Conservation (phyloP, 2,329 filamentous ascomycete species). For the Mycosphaerella arachidis region DNA sequence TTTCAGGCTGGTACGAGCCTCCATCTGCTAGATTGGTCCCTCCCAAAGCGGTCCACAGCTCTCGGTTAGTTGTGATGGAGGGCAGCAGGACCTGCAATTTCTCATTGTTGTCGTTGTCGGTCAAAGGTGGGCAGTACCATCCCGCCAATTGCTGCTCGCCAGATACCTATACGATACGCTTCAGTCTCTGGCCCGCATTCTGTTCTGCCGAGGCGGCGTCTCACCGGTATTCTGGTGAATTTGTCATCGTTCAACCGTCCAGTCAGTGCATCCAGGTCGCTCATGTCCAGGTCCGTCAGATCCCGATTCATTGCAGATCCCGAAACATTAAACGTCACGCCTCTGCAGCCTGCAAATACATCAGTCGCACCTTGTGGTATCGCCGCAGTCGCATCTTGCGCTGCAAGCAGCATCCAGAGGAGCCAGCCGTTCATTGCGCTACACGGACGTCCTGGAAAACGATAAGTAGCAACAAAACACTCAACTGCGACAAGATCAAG, state of each 20-base stretch:
- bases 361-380: neutral
- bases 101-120: neutral
- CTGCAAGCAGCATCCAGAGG: neutral
- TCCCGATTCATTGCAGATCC: neutral
- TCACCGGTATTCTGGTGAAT: neutral
- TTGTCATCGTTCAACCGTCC: neutral
- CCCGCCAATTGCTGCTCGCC: constrained; percentile 8
- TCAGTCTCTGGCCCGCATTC: neutral
- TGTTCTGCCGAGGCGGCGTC: neutral
- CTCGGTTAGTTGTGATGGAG: constrained; percentile 11
- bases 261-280: neutral
- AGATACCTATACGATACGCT: neutral
- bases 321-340: neutral
- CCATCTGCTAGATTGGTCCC: constrained; percentile 3
- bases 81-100: constrained; percentile 11
- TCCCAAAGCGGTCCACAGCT: constrained; percentile 12
- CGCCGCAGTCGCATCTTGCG: neutral
- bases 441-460: neutral
- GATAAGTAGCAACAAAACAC: neutral
- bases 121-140: constrained; percentile 11
- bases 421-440: neutral
- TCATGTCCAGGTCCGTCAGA: neutral
- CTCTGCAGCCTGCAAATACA: neutral
- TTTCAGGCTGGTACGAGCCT: constrained; percentile 9
- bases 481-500: neutral